Conservation (phyloP, 192 early-diverging fungal species). For the Coemansia guatemalensis region DNA sequence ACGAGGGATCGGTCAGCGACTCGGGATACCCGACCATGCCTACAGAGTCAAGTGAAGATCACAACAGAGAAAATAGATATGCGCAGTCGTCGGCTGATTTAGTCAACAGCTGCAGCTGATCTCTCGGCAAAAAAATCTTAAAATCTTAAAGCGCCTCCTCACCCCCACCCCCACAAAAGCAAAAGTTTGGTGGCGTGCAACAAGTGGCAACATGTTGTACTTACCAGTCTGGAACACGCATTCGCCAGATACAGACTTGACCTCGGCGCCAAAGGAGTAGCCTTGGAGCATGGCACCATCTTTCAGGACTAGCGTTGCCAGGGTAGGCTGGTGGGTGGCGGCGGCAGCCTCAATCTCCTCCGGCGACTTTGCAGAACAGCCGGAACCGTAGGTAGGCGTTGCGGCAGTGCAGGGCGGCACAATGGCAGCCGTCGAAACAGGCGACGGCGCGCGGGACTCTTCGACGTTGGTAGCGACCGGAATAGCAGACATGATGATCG, state of each 20-base stretch:
- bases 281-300: constrained; percentile 87
- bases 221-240: constrained; percentile 98
- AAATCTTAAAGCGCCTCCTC: not conserved
- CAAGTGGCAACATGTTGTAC: constrained; percentile 8
- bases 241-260: constrained; percentile 84
- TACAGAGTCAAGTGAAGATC: constrained; percentile 11
- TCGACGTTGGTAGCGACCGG: constrained; percentile 53
- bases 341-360: constrained; percentile 40
- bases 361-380: constrained; percentile 37
- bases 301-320: constrained; percentile 75
- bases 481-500: constrained; percentile 31
- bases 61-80: not conserved
- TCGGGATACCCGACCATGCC: constrained; percentile 99
- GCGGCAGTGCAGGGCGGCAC: constrained; percentile 50
- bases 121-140: not conserved
- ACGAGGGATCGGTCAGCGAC: constrained; percentile 97
- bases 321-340: constrained; percentile 25
- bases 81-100: not conserved
- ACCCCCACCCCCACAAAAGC: not conserved
- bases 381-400: constrained; percentile 35
- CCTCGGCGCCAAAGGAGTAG: constrained; percentile 93
- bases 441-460: constrained; percentile 47
- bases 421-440: constrained; percentile 26
- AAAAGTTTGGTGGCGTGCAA: not conserved
- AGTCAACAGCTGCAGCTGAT: not conserved